Conservation (phyloP, 2,329 filamentous ascomycete genomes). For the Claviceps sp. region DNA sequence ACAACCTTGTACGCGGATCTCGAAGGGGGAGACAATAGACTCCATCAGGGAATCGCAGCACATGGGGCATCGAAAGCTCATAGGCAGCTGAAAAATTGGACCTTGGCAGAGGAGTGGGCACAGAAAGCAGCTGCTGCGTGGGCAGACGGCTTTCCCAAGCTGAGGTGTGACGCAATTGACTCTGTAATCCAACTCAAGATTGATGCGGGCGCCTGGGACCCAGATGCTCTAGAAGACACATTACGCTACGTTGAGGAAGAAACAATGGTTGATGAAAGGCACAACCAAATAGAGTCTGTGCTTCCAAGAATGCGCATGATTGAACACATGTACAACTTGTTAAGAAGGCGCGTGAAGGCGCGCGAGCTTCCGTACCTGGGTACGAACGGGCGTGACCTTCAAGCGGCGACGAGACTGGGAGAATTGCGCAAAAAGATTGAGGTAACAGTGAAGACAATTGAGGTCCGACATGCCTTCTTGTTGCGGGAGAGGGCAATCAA, state of each 20-base stretch:
- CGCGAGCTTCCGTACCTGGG: too few relatives aligned
- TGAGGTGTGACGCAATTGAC: background rate
- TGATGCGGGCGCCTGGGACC: background rate
- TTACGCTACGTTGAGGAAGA: background rate
- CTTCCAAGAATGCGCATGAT: too few relatives aligned
- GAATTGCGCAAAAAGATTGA: too few relatives aligned
- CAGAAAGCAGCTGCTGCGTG: background rate
- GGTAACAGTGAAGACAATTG: too few relatives aligned
- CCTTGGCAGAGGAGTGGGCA: background rate
- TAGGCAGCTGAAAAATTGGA: background rate
- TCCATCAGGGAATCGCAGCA: background rate
- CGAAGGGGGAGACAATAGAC: background rate
- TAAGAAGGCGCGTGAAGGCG: too few relatives aligned
- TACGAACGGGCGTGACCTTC: too few relatives aligned
- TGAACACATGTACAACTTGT: too few relatives aligned
- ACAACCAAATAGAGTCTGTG: too few relatives aligned
- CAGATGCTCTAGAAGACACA: background rate
- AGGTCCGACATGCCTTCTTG: too few relatives aligned
- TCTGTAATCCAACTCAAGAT: background rate
- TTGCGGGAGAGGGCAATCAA: too few relatives aligned
- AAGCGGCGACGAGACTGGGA: too few relatives aligned
- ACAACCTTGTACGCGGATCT: background rate
- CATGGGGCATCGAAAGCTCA: background rate
- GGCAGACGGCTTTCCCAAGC: background rate
- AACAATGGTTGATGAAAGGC: background rate